Base-by-base conservation (phyloP, 345 rosid species). In the Populus tremula region DNA sequence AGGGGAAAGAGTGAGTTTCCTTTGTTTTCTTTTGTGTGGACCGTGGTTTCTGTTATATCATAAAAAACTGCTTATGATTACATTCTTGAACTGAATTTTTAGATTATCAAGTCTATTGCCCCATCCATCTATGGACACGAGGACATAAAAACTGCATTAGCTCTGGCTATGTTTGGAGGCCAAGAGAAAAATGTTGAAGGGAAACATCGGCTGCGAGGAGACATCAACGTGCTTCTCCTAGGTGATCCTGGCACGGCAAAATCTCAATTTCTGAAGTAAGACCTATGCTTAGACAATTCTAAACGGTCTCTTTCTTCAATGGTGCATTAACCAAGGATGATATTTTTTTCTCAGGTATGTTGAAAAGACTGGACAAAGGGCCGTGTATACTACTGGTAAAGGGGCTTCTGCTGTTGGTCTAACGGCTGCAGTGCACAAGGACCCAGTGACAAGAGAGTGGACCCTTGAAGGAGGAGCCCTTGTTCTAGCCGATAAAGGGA, bases 381-480 rank as follows among this genome's bases (percentile, higher is more conserved):
- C 98, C 77, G 98, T 96, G 41, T 96, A 96, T 84, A 96, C 99
- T 33, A 96, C 99, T 75, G 96, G 99, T 33, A 96, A 96, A 85
- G 99, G 99, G 81, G 99, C 98, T 76, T 96, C 99, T 73, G 99
- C 99, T 67, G 95, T 96, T 39, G 98, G 99, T 69, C 91, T 96
- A 38, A 96, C 99, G 41, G 97, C 98, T 79, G 99, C 99, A 45
- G 99, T 96, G 80, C 99, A 96, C 90, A 96, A 96, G 87, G 99
- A 96, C 77, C 99, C 99, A 50, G 96, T 96, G 74, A 96, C 99
- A 68, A 88, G 96, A 79, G 99, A 96, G 86, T 96, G 99, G 99
- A 96, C 99, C 21, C 99, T 96, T 68, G 99, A 96, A 91, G 99
- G 99, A 72, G 99, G 99, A 14, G 98, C 99, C 76, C 99, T 96